Evolutionary conservation across 805 yeast genomes (phyloP).

Genomic region (Pichia exigua): DNA sequence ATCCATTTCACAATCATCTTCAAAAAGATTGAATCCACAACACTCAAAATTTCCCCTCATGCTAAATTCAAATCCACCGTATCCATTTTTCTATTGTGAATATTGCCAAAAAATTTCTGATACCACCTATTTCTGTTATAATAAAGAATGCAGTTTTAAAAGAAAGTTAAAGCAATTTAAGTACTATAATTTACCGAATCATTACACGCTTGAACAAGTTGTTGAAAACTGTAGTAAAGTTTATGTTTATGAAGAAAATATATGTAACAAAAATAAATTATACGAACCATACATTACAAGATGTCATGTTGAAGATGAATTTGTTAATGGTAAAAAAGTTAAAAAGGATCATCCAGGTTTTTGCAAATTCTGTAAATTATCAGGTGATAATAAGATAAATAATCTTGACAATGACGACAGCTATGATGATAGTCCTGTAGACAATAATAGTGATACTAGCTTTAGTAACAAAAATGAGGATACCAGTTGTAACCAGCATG

Average conservation of each 20-base stretch:
- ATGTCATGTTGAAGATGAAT: conserved; percentile 3
- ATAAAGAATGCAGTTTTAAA: neutral
- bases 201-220: neutral
- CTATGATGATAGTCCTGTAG: too few species aligned
- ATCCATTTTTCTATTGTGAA: conserved; percentile 3
- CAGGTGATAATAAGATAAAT: neutral
- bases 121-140: conserved; percentile 6
- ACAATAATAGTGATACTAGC: too few species aligned
- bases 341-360: conserved; percentile 10
- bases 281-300: conserved; percentile 9
- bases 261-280: neutral
- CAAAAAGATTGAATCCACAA: neutral
- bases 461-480: too few species aligned
- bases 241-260: conserved; percentile 7
- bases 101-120: conserved; percentile 6
- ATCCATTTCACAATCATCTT: neutral
- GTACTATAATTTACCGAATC: conserved; percentile 3
- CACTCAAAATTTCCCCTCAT: neutral
- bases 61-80: neutral
- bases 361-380: conserved; percentile 4
- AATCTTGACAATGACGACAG: too few species aligned
- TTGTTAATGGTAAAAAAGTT: neutral
- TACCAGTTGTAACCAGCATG: too few species aligned
- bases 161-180: conserved; percentile 3
- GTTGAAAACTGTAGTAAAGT: conserved; percentile 1